Percentiles rank a stretch among this genome's conserved stretches.
These are phyloP conservation scores for Trematosphaeria pertusa DNA, from an alignment of 2,329 filamentous ascomycete species.

Conservation along the genomic window DNA sequence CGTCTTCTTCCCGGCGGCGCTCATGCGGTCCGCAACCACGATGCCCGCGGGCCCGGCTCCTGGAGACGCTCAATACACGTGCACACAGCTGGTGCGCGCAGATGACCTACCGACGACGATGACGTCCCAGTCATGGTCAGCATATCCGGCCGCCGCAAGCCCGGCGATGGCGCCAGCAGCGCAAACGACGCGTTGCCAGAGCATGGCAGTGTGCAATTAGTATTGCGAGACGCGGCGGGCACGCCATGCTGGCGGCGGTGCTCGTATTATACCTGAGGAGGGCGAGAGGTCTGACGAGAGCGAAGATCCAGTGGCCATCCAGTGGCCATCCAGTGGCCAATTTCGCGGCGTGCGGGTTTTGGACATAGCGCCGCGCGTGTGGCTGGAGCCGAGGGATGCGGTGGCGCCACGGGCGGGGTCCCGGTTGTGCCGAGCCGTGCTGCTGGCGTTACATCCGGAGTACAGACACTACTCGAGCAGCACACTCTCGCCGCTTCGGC, in stretches of 20 bases:
- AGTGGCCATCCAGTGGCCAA: neutral
- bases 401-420: neutral
- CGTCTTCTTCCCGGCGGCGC: conserved; percentile 60
- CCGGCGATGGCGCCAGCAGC: no score
- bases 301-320: no score
- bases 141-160: neutral
- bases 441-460: neutral
- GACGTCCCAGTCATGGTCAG: conserved; percentile 12
- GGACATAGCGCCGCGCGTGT: neutral
- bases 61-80: conserved; percentile 1
- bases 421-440: neutral
- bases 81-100: neutral
- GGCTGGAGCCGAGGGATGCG: neutral
- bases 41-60: conserved; percentile 61
- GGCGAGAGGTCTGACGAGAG: no score
- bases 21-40: conserved; percentile 59
- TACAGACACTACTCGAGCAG: neutral
- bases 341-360: neutral
- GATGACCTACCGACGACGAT: conserved; percentile 51
- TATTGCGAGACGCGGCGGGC: no score
- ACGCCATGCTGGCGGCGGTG: no score
- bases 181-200: no score
- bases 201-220: no score
- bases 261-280: no score
- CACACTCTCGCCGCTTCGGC: no score